Percentiles rank a stretch among this genome's conserved stretches.
Conservation (phyloP, 2,329 filamentous ascomycete species). For the Trichoderma breve region DNA sequence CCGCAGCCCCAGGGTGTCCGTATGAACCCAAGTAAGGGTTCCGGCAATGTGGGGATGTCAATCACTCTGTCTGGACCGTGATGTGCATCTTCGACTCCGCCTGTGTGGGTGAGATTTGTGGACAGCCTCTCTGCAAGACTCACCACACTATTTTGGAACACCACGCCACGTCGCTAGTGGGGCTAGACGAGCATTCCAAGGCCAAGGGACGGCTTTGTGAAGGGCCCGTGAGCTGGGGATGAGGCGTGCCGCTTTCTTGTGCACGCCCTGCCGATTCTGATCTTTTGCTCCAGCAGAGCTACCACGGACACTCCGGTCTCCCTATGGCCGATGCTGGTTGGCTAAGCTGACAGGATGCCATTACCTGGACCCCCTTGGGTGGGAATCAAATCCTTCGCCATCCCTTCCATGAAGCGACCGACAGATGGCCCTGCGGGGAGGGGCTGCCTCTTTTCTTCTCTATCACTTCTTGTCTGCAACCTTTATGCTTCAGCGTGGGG, state of each 20-base stretch:
- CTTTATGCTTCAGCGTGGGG: slow-evolving; percentile 4
- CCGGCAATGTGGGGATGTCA: slow-evolving; percentile 16
- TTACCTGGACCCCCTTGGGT: slow-evolving; percentile 30
- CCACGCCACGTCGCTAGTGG: slow-evolving; percentile 14
- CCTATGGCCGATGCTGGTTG: slow-evolving; percentile 19
- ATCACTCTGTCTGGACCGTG: slow-evolving; percentile 22
- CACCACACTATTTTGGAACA: slow-evolving; percentile 14
- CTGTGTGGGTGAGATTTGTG: slow-evolving; percentile 20
- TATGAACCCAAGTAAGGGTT: slow-evolving; percentile 4
- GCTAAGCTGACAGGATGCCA: background rate
- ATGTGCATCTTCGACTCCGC: slow-evolving; percentile 21
- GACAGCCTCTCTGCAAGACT: slow-evolving; percentile 10
- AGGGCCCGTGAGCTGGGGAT: background rate
- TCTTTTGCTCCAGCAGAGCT: slow-evolving; percentile 10
- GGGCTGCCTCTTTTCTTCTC: background rate
- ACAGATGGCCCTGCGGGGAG: slow-evolving; percentile 1
- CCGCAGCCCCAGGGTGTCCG: background rate
- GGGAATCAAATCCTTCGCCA: slow-evolving; percentile 29
- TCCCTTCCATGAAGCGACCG: slow-evolving; percentile 29
- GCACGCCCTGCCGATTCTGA: background rate
- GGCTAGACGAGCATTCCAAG: slow-evolving; percentile 13
- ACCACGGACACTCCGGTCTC: slow-evolving; percentile 12
- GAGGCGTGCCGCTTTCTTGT: background rate
- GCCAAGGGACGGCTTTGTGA: slow-evolving; percentile 14
- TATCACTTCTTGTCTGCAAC: background rate